A percentile compares a stretch with the other conserved stretches of the same genome.
phyloP scores from a whole-genome alignment of 257 asterid species.

The Solanum dulcamara region DNA sequence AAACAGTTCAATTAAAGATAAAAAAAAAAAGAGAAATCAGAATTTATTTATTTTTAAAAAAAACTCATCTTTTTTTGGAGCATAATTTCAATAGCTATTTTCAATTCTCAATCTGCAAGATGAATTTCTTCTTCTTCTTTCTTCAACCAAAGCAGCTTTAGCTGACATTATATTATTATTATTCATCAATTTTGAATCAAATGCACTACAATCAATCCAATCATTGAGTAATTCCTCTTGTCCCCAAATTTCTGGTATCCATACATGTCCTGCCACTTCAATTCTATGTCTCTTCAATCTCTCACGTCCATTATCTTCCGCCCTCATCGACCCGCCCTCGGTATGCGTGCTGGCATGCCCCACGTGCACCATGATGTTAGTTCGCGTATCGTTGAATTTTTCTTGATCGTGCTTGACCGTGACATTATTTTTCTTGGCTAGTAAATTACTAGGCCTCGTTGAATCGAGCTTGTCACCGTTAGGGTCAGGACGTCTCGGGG shows the following conservation, averaged over 20 bases:
- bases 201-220: conserved; percentile 63
- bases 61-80: not conserved
- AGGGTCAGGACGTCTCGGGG: not conserved
- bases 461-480: not conserved
- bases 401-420: not conserved
- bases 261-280: conserved; percentile 73
- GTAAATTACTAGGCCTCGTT: not conserved
- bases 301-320: conserved; percentile 40
- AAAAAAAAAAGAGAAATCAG: not conserved
- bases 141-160: conserved; percentile 49
- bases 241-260: conserved; percentile 95
- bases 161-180: conserved; percentile 46
- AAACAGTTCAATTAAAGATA: not conserved
- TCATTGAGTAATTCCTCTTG: conserved; percentile 67
- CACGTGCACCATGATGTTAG: not conserved
- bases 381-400: not conserved
- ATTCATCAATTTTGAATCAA: conserved; percentile 46
- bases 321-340: not conserved
- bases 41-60: too few species aligned
- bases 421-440: not conserved
- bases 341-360: not conserved
- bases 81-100: conserved; percentile 16
- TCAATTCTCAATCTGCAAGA: conserved; percentile 23
- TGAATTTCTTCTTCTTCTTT: conserved; percentile 26
- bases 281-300: conserved; percentile 68